Conservation (phyloP, 2,329 filamentous ascomycete genomes). For the Lanzia echinophila region DNA sequence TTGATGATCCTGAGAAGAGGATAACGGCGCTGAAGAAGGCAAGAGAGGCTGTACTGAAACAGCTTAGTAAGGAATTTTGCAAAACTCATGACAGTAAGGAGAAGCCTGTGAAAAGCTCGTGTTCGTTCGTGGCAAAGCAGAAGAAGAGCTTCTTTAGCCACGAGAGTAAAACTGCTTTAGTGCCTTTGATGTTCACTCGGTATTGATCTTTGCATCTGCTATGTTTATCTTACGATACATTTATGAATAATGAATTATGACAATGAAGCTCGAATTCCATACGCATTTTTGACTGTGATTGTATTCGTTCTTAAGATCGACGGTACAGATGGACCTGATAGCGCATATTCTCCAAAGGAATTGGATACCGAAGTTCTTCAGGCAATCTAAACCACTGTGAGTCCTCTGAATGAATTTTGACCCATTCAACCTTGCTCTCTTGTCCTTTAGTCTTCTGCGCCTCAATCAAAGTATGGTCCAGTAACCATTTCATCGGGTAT, state of each 20-base stretch:
- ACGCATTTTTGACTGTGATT: background rate
- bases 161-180: constrained; percentile 47
- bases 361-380: constrained; percentile 65
- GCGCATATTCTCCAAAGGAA: constrained; percentile 87
- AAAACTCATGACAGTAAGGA: constrained; percentile 23
- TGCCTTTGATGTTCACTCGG: constrained; percentile 55
- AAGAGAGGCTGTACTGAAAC: constrained; percentile 53
- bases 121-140: constrained; percentile 20
- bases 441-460: constrained; percentile 34
- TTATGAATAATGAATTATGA: constrained; percentile 21
- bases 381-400: constrained; percentile 79
- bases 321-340: constrained; percentile 85
- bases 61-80: constrained; percentile 48
- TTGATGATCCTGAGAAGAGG: constrained; percentile 50
- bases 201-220: constrained; percentile 21
- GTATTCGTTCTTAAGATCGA: constrained; percentile 26
- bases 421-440: constrained; percentile 49
- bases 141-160: constrained; percentile 26
- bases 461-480: constrained; percentile 69
- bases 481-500: constrained; percentile 91
- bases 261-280: background rate
- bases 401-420: constrained; percentile 67
- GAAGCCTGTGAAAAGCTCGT: background rate
- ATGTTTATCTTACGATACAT: too few relatives aligned
- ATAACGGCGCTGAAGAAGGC: constrained; percentile 50